Evolutionary conservation across 257 asterid species (phyloP).

Genomic region (Solanum dulcamara): DNA sequence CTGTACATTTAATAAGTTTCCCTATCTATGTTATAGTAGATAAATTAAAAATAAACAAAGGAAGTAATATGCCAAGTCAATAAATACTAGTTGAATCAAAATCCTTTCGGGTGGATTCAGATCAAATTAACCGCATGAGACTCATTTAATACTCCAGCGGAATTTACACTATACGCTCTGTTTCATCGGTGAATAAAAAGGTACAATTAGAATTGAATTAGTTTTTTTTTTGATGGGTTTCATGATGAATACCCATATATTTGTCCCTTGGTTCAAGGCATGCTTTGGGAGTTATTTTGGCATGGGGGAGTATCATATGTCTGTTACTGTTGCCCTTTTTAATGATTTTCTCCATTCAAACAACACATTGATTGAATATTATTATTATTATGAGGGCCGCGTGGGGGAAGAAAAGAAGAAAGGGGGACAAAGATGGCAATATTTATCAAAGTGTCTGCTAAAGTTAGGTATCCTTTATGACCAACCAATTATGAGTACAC

Average conservation of each 20-base stretch:
- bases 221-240: background rate
- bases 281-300: background rate
- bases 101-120: background rate
- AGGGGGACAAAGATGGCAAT: conserved; percentile 12
- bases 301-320: background rate
- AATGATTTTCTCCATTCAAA: conserved; percentile 25
- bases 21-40: background rate
- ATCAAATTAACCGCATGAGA: background rate
- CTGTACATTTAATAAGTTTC: too few species aligned
- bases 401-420: background rate
- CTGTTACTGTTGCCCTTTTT: conserved; percentile 9
- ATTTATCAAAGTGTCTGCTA: conserved; percentile 41
- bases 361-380: background rate
- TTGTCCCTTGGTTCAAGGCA: background rate
- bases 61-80: background rate
- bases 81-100: background rate
- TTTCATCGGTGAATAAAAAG: too few species aligned
- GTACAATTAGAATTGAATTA: background rate
- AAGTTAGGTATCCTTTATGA: conserved; percentile 40
- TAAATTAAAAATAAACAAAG: too few species aligned
- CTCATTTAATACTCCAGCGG: background rate
- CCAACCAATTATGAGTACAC: conserved; percentile 60
- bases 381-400: conserved; percentile 5
- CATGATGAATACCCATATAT: background rate
- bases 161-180: background rate